phyloP scores from a whole-genome alignment of 495 filamentous ascomycete genomes.

The Diplogelasinospora grovesii region DNA sequence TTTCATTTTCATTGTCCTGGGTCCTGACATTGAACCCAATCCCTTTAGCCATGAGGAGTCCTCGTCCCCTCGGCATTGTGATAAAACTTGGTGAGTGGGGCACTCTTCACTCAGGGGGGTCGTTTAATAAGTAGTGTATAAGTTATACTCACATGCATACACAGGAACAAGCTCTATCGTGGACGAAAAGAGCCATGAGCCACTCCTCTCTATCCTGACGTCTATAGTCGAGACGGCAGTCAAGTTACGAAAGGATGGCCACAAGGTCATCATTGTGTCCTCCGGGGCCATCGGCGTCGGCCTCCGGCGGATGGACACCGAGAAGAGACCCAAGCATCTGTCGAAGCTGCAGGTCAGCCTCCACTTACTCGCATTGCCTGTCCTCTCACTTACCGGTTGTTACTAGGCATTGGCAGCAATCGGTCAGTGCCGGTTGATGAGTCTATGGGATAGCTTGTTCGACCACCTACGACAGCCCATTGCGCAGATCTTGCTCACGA shows the following conservation, averaged over 20 bases:
- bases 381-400: neutral
- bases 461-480: slow-evolving; percentile 80
- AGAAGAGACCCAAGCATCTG: slow-evolving; percentile 81
- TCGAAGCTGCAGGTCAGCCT: slow-evolving; percentile 65
- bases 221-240: slow-evolving; percentile 90
- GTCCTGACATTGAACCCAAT: neutral
- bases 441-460: slow-evolving; percentile 90
- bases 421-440: slow-evolving; percentile 92
- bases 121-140: no score
- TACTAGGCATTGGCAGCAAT: slow-evolving; percentile 83
- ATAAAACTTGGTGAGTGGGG: slow-evolving; percentile 79
- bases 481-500: slow-evolving; percentile 89
- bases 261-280: slow-evolving; percentile 90
- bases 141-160: neutral
- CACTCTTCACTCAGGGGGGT: no score
- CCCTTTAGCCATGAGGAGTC: slow-evolving; percentile 41
- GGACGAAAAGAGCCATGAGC: slow-evolving; percentile 93
- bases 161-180: slow-evolving; percentile 96
- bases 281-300: slow-evolving; percentile 95
- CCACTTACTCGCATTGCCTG: neutral
- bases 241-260: slow-evolving; percentile 78
- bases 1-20: neutral
- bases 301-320: slow-evolving; percentile 78
- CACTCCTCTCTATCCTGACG: slow-evolving; percentile 83
- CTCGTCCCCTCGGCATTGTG: slow-evolving; percentile 64